These are phyloP conservation scores for Colletotrichum sidae DNA, from an alignment of 2,329 filamentous ascomycete genomes.

Conservation along the genomic window DNA sequence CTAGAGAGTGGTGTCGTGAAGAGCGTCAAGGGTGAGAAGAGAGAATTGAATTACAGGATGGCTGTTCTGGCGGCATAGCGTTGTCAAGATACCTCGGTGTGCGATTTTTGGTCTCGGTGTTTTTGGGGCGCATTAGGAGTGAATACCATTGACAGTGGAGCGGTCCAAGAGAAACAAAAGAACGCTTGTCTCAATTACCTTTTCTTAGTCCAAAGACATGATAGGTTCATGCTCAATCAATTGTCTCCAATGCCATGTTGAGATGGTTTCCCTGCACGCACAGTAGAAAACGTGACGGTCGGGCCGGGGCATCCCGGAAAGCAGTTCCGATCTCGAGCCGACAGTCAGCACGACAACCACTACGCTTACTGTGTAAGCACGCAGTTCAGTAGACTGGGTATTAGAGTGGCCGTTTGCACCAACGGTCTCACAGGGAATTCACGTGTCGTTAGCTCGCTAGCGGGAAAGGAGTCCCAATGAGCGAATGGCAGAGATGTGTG, in stretches of 20 bases:
- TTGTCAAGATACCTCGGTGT: conserved; percentile 25
- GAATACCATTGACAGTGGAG: conserved; percentile 15
- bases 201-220: not conserved
- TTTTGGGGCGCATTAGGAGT: not conserved
- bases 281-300: not conserved
- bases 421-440: too few relatives aligned
- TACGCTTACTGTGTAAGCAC: too few relatives aligned
- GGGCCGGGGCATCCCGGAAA: conserved; percentile 15
- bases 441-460: too few relatives aligned
- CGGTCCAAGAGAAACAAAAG: conserved; percentile 15
- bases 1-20: conserved; percentile 3
- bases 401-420: too few relatives aligned
- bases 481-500: too few relatives aligned
- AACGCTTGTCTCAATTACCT: conserved; percentile 1
- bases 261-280: conserved; percentile 3
- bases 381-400: too few relatives aligned
- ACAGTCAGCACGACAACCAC: too few relatives aligned
- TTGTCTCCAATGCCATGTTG: conserved; percentile 1
- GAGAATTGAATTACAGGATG: not conserved
- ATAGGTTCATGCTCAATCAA: not conserved
- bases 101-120: conserved; percentile 14
- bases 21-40: not conserved
- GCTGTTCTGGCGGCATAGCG: conserved; percentile 2
- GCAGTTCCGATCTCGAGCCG: not conserved
- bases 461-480: too few relatives aligned